These are phyloP conservation scores for Leucocoprinus leucothites DNA, from an alignment of 768 basidiomycete genomes.

Conservation along the genomic window DNA sequence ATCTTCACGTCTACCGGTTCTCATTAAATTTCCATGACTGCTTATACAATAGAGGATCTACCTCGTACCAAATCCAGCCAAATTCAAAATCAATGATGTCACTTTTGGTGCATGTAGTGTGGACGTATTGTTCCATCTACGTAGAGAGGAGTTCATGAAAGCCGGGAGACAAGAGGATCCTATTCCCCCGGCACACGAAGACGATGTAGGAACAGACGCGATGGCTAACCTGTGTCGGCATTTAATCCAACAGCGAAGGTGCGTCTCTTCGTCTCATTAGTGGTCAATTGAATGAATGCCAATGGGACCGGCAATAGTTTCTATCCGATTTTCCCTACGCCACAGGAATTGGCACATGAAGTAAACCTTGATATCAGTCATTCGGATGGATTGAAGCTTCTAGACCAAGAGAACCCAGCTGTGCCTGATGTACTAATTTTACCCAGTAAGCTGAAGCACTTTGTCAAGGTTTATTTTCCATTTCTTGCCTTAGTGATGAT, in stretches of 20 bases:
- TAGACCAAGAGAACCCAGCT: conserved; percentile 37
- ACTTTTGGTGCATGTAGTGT: conserved; percentile 79
- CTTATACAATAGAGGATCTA: conserved; percentile 56
- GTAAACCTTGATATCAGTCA: conserved; percentile 92
- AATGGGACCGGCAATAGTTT: conserved; percentile 59
- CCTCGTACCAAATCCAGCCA: conserved; percentile 82
- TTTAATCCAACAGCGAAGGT: conserved; percentile 87
- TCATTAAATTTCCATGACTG: not conserved
- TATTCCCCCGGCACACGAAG: conserved; percentile 28
- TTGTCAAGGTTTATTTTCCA: conserved; percentile 63
- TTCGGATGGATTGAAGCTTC: conserved; percentile 40
- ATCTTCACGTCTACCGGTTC: not conserved
- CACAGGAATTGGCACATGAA: conserved; percentile 68
- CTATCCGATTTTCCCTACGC: conserved; percentile 92
- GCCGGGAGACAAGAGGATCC: conserved; percentile 62
- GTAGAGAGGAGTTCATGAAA: conserved; percentile 77
- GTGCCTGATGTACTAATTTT: conserved; percentile 85
- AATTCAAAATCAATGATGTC: conserved; percentile 83
- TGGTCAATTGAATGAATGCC: not conserved
- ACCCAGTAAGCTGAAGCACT: conserved; percentile 87
- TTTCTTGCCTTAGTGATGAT: not conserved
- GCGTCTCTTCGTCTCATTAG: not conserved
- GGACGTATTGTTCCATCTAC: conserved; percentile 86
- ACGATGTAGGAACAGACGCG: conserved; percentile 55
- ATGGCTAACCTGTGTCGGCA: conserved; percentile 81